These are phyloP conservation scores for Begonia masoniana DNA, from an alignment of 306 rosid genomes.

Conservation along the genomic window DNA sequence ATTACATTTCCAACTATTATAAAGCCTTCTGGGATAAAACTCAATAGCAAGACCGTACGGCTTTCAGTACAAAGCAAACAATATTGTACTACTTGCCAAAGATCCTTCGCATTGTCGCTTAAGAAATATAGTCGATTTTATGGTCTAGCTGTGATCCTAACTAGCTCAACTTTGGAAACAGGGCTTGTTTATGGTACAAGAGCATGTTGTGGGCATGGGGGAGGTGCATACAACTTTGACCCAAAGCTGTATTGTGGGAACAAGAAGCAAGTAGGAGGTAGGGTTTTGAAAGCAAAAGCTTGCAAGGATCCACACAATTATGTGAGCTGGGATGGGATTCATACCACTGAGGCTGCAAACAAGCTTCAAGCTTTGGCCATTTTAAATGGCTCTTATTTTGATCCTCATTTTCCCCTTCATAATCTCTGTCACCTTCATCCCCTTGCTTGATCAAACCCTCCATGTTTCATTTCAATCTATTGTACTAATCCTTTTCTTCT, in stretches of 20 bases:
- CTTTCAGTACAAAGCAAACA: too few relatives aligned
- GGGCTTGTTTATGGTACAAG: conserved; percentile 61
- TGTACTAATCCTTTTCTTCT: background rate
- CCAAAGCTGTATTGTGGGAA: conserved; percentile 49
- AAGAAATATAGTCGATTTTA: too few relatives aligned
- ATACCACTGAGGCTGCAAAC: conserved; percentile 83
- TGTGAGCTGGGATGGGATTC: conserved; percentile 95
- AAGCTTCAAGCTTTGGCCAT: conserved; percentile 55
- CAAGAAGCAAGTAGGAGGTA: conserved; percentile 36
- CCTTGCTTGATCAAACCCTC: conserved; percentile 20
- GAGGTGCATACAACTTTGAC: conserved; percentile 58
- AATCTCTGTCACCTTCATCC: conserved; percentile 43
- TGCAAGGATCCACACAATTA: conserved; percentile 62
- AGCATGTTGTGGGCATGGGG: conserved; percentile 86
- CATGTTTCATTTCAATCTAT: background rate
- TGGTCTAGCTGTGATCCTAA: background rate
- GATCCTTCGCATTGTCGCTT: too few relatives aligned
- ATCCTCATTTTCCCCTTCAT: conserved; percentile 54
- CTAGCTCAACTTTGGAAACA: conserved; percentile 7
- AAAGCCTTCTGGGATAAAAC: too few relatives aligned
- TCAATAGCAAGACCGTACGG: too few relatives aligned
- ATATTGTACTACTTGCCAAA: too few relatives aligned
- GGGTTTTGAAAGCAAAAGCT: conserved; percentile 47
- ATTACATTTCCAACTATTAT: too few relatives aligned
- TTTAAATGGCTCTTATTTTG: conserved; percentile 58